These are phyloP conservation scores for Clarireedia hainanense DNA, from an alignment of 2,329 filamentous ascomycete species.

Conservation along the genomic window DNA sequence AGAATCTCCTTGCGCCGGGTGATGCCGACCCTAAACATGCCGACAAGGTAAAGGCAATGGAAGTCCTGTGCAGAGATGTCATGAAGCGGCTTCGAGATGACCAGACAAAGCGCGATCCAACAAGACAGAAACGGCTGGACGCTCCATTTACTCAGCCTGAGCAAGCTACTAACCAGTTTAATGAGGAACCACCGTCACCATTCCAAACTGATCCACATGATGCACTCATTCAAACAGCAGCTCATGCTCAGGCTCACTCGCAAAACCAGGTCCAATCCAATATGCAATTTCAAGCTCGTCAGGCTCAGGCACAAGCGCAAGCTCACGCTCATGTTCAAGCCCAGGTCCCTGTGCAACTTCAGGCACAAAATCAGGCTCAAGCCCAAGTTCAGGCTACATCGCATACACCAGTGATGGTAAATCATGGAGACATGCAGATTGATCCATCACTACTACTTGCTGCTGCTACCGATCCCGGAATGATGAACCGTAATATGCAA, in stretches of 20 bases:
- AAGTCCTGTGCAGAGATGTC: conserved; percentile 66
- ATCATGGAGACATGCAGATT: conserved; percentile 50
- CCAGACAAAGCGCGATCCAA: conserved; percentile 46
- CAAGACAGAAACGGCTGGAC: conserved; percentile 34
- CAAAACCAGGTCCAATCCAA: conserved; percentile 19
- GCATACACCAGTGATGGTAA: conserved; percentile 25
- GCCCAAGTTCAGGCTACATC: conserved; percentile 15
- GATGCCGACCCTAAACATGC: conserved; percentile 44
- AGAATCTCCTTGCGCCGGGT: conserved; percentile 43
- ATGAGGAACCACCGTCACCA: conserved; percentile 19
- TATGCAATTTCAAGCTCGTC: conserved; percentile 6
- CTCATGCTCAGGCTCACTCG: conserved; percentile 27
- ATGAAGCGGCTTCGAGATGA: conserved; percentile 70
- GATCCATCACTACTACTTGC: conserved; percentile 55
- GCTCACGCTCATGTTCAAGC: conserved; percentile 16
- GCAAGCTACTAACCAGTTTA: conserved; percentile 19
- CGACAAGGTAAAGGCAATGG: conserved; percentile 56
- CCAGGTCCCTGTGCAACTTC: conserved; percentile 15
- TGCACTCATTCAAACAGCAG: conserved; percentile 21
- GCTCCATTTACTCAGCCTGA: conserved; percentile 13
- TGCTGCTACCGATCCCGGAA: conserved; percentile 32
- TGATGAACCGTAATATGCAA: conserved; percentile 29
- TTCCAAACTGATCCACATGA: conserved; percentile 23
- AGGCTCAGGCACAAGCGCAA: conserved; percentile 16
- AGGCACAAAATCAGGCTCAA: conserved; percentile 17